Conservation (phyloP, 768 basidiomycete genomes). For the Boletus vermiculosoides region DNA sequence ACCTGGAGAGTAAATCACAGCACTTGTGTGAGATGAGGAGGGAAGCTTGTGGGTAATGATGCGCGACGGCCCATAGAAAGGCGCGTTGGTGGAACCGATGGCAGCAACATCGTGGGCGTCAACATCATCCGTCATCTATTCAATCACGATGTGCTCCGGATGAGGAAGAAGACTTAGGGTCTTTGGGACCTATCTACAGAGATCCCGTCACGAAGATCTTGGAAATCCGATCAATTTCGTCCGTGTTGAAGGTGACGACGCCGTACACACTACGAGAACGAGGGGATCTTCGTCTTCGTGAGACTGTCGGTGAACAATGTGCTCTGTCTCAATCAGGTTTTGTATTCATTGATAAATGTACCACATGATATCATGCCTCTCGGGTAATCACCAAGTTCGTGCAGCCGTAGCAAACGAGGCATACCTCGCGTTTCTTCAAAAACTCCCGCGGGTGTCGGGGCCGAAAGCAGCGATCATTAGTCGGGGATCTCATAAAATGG, state of each 20-base stretch:
- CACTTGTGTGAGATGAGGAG: too few species aligned
- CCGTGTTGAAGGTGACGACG: background rate
- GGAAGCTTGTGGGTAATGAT: too few species aligned
- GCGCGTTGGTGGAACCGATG: background rate
- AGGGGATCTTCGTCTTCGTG: background rate
- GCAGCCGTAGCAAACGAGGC: background rate
- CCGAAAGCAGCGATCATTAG: background rate
- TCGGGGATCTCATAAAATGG: background rate
- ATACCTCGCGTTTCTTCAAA: background rate
- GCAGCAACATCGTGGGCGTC: background rate
- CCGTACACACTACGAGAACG: background rate
- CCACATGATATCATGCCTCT: background rate
- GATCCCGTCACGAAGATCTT: background rate
- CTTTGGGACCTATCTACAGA: background rate
- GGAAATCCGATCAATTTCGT: background rate
- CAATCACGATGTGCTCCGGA: background rate
- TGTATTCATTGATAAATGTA: background rate
- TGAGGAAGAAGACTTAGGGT: background rate
- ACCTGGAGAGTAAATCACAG: too few species aligned
- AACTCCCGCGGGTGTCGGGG: background rate
- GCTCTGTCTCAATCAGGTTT: background rate
- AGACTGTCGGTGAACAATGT: background rate
- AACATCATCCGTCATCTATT: background rate
- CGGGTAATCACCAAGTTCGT: background rate
- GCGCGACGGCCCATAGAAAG: background rate